phyloP scores from a whole-genome alignment of 176 grass and related monocot species.

The Eragrostis curvula region DNA sequence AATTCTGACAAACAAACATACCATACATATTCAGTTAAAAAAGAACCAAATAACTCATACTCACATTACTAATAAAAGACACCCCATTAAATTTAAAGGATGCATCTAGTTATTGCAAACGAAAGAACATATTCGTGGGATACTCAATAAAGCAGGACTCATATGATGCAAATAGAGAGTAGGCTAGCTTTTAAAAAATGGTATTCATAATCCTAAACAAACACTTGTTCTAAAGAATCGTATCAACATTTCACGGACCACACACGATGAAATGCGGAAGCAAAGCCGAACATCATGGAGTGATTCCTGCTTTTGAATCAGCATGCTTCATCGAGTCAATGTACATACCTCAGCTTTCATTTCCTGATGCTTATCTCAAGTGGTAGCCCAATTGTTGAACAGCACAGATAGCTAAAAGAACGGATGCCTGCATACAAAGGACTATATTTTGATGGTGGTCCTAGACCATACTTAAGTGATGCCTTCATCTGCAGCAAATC shows the following conservation, averaged over 20 bases:
- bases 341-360: conserved; percentile 43
- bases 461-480: conserved; percentile 37
- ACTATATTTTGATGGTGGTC: conserved; percentile 50
- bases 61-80: conserved; percentile 20
- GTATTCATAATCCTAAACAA: conserved; percentile 19
- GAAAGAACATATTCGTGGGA: conserved; percentile 13
- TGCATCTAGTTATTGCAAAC: conserved; percentile 24
- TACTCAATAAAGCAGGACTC: not conserved
- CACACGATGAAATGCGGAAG: conserved; percentile 11
- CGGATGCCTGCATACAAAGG: conserved; percentile 25
- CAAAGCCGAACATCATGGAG: conserved; percentile 55
- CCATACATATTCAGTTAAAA: not conserved
- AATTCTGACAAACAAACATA: conserved; percentile 14
- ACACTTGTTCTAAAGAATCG: conserved; percentile 28
- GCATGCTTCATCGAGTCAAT: conserved; percentile 37
- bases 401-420: conserved; percentile 24
- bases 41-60: conserved; percentile 8
- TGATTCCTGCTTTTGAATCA: conserved; percentile 37
- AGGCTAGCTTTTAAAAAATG: conserved; percentile 32
- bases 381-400: conserved; percentile 37
- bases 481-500: conserved; percentile 40
- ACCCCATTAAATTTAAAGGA: not conserved
- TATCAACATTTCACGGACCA: conserved; percentile 43
- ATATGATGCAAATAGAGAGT: conserved; percentile 9
- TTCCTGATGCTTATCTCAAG: conserved; percentile 44